Percentiles rank a stretch among this genome's conserved stretches.
Evolutionary conservation across 1,284 basidiomycete species (phyloP).

Genomic region (Mycena citricolor): DNA sequence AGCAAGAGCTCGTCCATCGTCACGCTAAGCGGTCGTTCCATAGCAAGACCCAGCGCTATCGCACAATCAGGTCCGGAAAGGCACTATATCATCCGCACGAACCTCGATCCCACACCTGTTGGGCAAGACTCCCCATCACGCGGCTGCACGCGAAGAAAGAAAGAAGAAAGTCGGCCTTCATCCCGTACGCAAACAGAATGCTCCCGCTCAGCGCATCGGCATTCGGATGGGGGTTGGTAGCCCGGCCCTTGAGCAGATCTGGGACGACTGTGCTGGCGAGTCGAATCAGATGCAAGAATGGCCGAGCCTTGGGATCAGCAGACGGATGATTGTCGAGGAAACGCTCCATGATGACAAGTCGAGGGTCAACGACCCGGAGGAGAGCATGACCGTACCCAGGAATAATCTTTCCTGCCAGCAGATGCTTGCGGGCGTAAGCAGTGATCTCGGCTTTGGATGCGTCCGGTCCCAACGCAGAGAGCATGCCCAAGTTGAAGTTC

Average conservation of each 20-base stretch:
- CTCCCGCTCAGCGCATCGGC: constrained; percentile 8
- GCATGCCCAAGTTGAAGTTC: constrained; percentile 3
- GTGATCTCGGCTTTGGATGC: constrained; percentile 1
- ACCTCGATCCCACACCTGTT: constrained; percentile 5
- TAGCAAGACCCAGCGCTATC: constrained; percentile 3
- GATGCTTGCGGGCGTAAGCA: constrained; percentile 1
- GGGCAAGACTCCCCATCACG: not conserved
- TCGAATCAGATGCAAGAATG: constrained; percentile 2
- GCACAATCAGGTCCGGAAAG: not conserved
- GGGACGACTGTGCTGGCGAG: constrained; percentile 1
- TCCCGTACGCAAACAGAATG: constrained; percentile 6
- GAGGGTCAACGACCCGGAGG: constrained; percentile 4
- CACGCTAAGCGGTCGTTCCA: constrained; percentile 8
- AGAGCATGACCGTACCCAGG: constrained; percentile 10
- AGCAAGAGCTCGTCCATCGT: constrained; percentile 9
- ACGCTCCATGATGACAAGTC: not conserved
- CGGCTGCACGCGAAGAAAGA: constrained; percentile 4
- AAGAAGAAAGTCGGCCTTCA: constrained; percentile 1
- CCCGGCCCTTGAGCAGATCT: not conserved
- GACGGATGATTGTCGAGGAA: constrained; percentile 10
- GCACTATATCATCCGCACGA: not conserved
- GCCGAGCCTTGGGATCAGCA: constrained; percentile 2
- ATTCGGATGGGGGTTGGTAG: constrained; percentile 8
- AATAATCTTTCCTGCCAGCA: constrained; percentile 1
- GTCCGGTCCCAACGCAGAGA: not conserved